These are phyloP conservation scores for Bruguiera hainesii DNA, from an alignment of 441 rosid genomes.

Conservation along the genomic window DNA sequence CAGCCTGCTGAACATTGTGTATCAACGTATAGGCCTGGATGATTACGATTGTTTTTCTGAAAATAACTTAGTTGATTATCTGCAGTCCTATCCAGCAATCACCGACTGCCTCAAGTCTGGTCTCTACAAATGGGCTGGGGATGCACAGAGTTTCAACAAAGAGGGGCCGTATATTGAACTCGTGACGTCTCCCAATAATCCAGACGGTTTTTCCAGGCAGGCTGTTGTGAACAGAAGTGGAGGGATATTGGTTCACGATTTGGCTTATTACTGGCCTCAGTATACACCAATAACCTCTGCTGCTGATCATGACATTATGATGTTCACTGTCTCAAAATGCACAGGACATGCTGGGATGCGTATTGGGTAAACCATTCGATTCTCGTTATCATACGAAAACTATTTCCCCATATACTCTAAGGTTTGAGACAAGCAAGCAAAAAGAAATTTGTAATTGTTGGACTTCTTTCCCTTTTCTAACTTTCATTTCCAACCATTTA, in stretches of 20 bases:
- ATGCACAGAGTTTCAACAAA: constrained; percentile 50
- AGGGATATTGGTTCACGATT: constrained; percentile 73
- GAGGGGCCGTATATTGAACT: constrained; percentile 76
- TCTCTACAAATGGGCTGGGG: constrained; percentile 83
- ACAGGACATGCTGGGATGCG: constrained; percentile 96
- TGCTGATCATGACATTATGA: constrained; percentile 72
- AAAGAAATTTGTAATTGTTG: no score
- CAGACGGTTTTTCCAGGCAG: constrained; percentile 66
- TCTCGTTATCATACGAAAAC: background rate
- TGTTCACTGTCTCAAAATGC: constrained; percentile 79
- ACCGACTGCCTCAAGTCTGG: constrained; percentile 82
- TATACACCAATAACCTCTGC: constrained; percentile 67
- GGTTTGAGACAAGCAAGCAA: no score
- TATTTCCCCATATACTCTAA: no score
- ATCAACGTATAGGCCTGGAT: background rate
- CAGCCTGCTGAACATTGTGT: background rate
- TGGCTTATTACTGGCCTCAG: constrained; percentile 96
- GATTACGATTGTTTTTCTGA: constrained; percentile 7
- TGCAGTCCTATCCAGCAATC: constrained; percentile 77
- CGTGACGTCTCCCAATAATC: constrained; percentile 89
- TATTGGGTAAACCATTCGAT: constrained; percentile 54
- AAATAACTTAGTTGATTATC: constrained; percentile 15
- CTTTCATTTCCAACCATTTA: constrained; percentile 13
- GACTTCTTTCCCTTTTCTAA: background rate
- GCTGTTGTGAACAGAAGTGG: constrained; percentile 63